phyloP scores from a whole-genome alignment of 495 filamentous ascomycete species.

The Hapsidospora chrysogenum region DNA sequence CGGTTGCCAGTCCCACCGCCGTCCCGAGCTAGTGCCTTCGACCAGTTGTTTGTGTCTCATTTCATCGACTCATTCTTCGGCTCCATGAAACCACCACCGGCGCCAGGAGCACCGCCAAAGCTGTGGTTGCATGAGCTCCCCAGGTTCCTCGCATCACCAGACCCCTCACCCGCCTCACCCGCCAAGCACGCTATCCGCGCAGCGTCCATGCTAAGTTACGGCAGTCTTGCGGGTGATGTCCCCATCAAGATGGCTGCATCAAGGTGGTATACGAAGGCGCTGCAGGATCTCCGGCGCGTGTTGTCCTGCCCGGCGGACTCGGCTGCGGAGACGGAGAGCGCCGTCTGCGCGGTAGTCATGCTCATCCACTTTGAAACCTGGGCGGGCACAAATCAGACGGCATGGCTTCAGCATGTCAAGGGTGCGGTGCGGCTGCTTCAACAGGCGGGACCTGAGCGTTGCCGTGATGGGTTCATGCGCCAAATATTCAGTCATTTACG shows the following conservation, averaged over 20 bases:
- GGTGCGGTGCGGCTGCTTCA: neutral
- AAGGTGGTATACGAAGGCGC: neutral
- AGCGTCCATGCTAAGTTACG: constrained; percentile 1
- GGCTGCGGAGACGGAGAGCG: neutral
- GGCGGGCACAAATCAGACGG: neutral
- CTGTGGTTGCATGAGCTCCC: constrained; percentile 1
- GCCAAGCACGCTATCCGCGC: neutral
- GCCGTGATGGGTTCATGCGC: neutral
- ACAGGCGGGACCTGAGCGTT: neutral
- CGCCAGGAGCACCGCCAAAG: neutral
- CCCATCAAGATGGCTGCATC: neutral
- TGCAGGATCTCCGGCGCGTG: constrained; percentile 1
- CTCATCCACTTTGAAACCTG: constrained; percentile 2
- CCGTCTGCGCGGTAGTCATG: constrained; percentile 1
- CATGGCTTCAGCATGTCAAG: constrained; percentile 1
- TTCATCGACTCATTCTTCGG: constrained; percentile 2
- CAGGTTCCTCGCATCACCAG: neutral
- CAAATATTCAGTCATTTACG: constrained; percentile 1
- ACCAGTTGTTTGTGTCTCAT: neutral
- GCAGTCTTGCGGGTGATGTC: neutral
- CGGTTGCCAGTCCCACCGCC: neutral
- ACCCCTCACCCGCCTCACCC: neutral
- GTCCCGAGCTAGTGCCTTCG: neutral
- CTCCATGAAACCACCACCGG: neutral
- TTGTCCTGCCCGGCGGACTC: neutral